Conservation (phyloP, 108 stramenopile species). For the Cyclotella baltica region DNA sequence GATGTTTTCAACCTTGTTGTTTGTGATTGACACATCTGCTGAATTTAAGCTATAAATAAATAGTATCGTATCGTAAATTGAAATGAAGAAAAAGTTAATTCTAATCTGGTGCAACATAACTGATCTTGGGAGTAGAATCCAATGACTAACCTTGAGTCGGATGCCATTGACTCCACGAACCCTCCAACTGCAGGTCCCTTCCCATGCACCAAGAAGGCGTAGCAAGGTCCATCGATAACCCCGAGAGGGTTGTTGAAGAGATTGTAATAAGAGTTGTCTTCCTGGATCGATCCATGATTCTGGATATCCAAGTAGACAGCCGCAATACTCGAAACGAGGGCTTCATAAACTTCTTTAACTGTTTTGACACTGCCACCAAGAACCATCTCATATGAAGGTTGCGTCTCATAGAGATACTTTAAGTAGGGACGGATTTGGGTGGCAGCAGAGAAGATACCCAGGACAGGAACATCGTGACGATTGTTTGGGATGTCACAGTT, state of each 20-base stretch:
- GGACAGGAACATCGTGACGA: neutral
- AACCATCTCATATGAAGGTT: neutral
- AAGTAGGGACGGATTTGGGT: neutral
- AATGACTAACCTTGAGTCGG: too few species aligned
- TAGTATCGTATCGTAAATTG: too few species aligned
- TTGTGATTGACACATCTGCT: too few species aligned
- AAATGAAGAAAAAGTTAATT: too few species aligned
- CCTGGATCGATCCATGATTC: neutral
- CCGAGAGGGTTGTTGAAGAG: neutral
- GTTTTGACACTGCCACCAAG: too few species aligned
- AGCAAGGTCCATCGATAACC: slow-evolving; percentile 40
- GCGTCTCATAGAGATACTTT: neutral
- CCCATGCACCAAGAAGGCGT: slow-evolving; percentile 32
- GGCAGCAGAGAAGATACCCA: neutral
- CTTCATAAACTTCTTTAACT: neutral
- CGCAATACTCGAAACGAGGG: neutral
- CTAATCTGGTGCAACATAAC: too few species aligned
- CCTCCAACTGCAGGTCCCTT: slow-evolving; percentile 39
- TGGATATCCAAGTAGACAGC: neutral
- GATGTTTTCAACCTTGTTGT: too few species aligned
- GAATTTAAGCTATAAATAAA: too few species aligned
- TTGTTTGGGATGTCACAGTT: neutral
- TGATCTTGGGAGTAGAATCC: too few species aligned
- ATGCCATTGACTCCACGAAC: too few species aligned
- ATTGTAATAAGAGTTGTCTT: neutral